Conservation (phyloP, 2,329 filamentous ascomycete genomes). For the Apiospora malaysiana region DNA sequence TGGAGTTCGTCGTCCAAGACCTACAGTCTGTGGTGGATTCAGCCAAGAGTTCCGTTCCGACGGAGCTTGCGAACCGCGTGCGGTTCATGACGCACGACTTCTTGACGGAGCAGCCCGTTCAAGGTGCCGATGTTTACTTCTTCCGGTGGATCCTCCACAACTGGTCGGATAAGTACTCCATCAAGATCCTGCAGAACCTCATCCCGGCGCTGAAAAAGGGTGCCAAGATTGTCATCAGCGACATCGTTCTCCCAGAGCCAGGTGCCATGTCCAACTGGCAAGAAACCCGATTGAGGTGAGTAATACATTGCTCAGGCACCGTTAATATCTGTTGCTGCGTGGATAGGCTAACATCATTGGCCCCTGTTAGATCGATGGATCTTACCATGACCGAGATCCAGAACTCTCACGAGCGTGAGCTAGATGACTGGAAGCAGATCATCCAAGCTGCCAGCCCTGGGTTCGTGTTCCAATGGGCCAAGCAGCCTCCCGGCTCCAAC, state of each 20-base stretch:
- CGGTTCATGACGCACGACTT: neutral
- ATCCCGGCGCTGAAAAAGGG: neutral
- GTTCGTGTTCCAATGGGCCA: neutral
- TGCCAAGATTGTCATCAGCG: slow-evolving; percentile 8
- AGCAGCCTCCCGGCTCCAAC: neutral
- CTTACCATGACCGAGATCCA: neutral
- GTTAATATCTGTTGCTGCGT: neutral
- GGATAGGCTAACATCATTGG: neutral
- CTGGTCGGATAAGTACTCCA: slow-evolving; percentile 16
- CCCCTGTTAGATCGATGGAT: neutral
- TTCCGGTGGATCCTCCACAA: slow-evolving; percentile 12
- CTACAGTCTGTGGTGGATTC: slow-evolving; percentile 24
- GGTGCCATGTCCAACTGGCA: neutral
- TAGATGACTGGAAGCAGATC: slow-evolving; percentile 4
- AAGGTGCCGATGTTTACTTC: neutral
- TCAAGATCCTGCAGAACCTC: neutral
- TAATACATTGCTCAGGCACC: too few relatives aligned
- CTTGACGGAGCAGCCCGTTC: neutral
- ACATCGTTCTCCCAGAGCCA: neutral
- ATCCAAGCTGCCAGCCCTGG: neutral
- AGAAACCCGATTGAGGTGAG: neutral
- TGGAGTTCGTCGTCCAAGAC: slow-evolving; percentile 40
- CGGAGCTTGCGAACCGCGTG: neutral
- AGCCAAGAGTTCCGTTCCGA: slow-evolving; percentile 21
- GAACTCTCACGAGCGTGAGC: neutral